A percentile compares a stretch with the other conserved stretches of the same genome.
These are phyloP conservation scores for Sporothrix globosa DNA, from an alignment of 2,329 filamentous ascomycete genomes.

Conservation along the genomic window DNA sequence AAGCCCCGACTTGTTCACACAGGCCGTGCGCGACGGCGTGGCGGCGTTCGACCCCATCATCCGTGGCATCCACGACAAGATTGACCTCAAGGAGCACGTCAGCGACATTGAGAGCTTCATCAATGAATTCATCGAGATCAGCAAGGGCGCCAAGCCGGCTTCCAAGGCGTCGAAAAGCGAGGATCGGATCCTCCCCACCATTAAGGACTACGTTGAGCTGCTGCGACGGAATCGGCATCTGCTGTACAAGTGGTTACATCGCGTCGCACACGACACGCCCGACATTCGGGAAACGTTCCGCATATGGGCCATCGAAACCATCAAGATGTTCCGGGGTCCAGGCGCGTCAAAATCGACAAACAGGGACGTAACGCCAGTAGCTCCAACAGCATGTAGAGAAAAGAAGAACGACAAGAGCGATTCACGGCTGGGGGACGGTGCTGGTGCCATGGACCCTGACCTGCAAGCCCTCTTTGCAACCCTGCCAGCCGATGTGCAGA, in stretches of 20 bases:
- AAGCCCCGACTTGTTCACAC: constrained; percentile 73
- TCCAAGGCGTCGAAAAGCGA: constrained; percentile 28
- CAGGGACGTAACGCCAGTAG: neutral
- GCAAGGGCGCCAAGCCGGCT: constrained; percentile 49
- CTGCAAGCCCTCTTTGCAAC: constrained; percentile 50
- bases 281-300: constrained; percentile 65
- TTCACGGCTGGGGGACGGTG: constrained; percentile 43
- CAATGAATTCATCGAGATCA: constrained; percentile 68
- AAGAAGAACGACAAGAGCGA: neutral
- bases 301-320: constrained; percentile 61
- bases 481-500: constrained; percentile 53
- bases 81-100: constrained; percentile 72
- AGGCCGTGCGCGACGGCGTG: constrained; percentile 65
- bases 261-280: constrained; percentile 68
- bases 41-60: constrained; percentile 75
- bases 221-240: constrained; percentile 65
- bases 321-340: constrained; percentile 56
- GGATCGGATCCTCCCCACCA: constrained; percentile 55
- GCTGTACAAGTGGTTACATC: constrained; percentile 71
- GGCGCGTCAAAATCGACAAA: no score
- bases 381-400: neutral
- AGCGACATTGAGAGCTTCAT: constrained; percentile 69
- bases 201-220: constrained; percentile 72
- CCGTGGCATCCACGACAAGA: constrained; percentile 67
- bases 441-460: constrained; percentile 45